A percentile compares a stretch with the other conserved stretches of the same genome.
phyloP scores from a whole-genome alignment of 2,329 filamentous ascomycete species.

The Teratosphaeria viscida region DNA sequence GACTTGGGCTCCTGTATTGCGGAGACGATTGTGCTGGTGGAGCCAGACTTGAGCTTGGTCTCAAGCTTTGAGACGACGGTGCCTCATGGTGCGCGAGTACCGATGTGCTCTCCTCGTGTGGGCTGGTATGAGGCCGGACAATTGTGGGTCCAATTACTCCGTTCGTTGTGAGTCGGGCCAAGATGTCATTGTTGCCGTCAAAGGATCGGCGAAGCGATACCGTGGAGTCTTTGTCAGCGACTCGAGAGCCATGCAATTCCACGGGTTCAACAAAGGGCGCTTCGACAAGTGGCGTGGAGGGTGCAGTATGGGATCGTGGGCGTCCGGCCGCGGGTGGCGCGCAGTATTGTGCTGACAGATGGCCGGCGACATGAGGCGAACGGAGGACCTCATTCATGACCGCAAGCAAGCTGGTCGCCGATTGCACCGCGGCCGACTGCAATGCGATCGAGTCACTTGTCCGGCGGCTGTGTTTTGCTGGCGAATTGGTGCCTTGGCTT shows the following conservation, averaged over 20 bases:
- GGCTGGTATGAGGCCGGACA: conserved; percentile 13
- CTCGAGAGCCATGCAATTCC: conserved; percentile 19
- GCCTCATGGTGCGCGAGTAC: background rate
- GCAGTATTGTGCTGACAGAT: conserved; percentile 19
- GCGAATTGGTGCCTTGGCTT: conserved; percentile 4
- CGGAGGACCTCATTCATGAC: conserved; percentile 34
- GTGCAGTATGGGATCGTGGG: conserved; percentile 31
- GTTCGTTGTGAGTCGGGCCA: background rate
- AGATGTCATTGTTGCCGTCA: background rate
- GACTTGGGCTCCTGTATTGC: background rate
- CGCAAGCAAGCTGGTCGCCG: conserved; percentile 27
- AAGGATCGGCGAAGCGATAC: conserved; percentile 1
- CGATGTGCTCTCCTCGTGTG: conserved; percentile 10
- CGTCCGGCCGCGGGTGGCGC: conserved; percentile 28
- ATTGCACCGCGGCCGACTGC: conserved; percentile 23
- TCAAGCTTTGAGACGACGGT: conserved; percentile 3
- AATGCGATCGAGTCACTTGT: conserved; percentile 17
- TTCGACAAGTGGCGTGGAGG: conserved; percentile 27
- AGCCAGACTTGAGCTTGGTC: background rate
- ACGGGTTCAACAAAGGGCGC: conserved; percentile 13
- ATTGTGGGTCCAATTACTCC: conserved; percentile 4
- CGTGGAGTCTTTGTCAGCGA: conserved; percentile 1
- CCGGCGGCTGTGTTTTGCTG: conserved; percentile 6
- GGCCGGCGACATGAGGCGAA: conserved; percentile 27
- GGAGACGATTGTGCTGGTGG: background rate